Evolutionary conservation across 345 rosid genomes (phyloP), one percentile per base, ranked within the genome.

Genomic region (Draba incana): DNA sequence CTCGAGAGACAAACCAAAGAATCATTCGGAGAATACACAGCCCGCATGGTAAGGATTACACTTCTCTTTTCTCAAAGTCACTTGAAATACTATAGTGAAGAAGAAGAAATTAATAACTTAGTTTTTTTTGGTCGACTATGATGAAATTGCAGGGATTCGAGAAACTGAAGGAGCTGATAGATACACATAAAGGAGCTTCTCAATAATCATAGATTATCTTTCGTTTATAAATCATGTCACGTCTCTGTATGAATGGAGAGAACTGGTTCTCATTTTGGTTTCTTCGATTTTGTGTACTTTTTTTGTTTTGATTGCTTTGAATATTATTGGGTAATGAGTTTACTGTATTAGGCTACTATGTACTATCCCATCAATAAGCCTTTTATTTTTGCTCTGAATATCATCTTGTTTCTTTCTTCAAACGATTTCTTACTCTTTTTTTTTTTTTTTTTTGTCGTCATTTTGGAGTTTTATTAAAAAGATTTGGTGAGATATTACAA

Each of bases 21-120:
- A 82, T 88, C 99, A 79, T 94, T 94, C 5, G 99, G 99, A 16
- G 81, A 81, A 59, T 94, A 81, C 85, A 75, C 97, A 62, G 84
- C 70, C 68, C 96, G 97, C 13, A 72, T 83, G 83, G 99, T 94
- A 75, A 81, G 95, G 39, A 7, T 35, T 35, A 35, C 5, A 52
- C 41, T 28, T 57, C 1, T n/a, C 37, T 4, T 3, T 15, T 24
- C 10, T 49, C 12, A 35, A 35, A 4, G 33, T 13, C 44, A 39
- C 43, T 39, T 55, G 12, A 45, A 46, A 2, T 16, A 0, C 16
- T 7, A 8, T 47, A 27, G 47, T 8, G 31, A 38, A 50, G 12
- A 50, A 8, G 4, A 56, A 28, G 3, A 55, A 47, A 64, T 20
- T 58, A 66, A 24, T 58, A 31, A 50, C 39, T 42, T 3, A 28